Percentiles rank a stretch among this genome's conserved stretches.
These are phyloP conservation scores for Wickerhamiella shivajii DNA, from an alignment of 805 yeast genomes.

Conservation along the genomic window DNA sequence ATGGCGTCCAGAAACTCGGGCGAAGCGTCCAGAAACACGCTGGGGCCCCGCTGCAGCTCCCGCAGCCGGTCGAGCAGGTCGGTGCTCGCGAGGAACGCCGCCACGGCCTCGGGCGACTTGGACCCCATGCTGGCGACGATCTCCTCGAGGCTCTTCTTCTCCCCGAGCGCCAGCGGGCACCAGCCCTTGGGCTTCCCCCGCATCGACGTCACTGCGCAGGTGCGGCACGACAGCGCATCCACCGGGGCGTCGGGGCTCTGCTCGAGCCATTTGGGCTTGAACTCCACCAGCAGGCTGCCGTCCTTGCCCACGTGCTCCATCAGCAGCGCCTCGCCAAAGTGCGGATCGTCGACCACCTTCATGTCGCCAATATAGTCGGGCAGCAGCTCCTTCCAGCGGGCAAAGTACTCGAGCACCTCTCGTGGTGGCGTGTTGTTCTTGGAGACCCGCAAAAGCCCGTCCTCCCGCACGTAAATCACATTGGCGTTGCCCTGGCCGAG, in stretches of 20 bases:
- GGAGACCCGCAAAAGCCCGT: conserved; percentile 26
- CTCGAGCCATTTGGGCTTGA: conserved; percentile 50
- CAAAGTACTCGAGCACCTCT: conserved; percentile 22
- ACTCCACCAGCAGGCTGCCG: conserved; percentile 28
- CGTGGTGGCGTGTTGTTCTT: conserved; percentile 26
- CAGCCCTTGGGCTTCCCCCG: conserved; percentile 27
- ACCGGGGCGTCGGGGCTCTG: conserved; percentile 30
- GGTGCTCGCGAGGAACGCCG: conserved; percentile 12
- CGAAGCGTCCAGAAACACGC: not conserved
- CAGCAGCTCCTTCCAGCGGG: conserved; percentile 14
- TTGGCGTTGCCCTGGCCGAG: conserved; percentile 11
- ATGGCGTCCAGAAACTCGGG: conserved; percentile 32
- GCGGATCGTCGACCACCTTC: conserved; percentile 8
- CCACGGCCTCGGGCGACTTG: conserved; percentile 9
- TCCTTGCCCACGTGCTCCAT: conserved; percentile 15
- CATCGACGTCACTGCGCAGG: conserved; percentile 37
- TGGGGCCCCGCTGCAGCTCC: conserved; percentile 17
- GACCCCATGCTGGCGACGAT: conserved; percentile 4
- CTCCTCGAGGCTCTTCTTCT: conserved; percentile 15
- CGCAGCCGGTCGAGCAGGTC: conserved; percentile 19
- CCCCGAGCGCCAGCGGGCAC: conserved; percentile 35
- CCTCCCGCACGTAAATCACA: conserved; percentile 20
- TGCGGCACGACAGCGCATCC: conserved; percentile 33
- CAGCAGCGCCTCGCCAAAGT: conserved; percentile 9
- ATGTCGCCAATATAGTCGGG: conserved; percentile 13